Base-by-base conservation (phyloP, 371 early-diverging fungal genomes). In the Dichotomocladium elegans region DNA sequence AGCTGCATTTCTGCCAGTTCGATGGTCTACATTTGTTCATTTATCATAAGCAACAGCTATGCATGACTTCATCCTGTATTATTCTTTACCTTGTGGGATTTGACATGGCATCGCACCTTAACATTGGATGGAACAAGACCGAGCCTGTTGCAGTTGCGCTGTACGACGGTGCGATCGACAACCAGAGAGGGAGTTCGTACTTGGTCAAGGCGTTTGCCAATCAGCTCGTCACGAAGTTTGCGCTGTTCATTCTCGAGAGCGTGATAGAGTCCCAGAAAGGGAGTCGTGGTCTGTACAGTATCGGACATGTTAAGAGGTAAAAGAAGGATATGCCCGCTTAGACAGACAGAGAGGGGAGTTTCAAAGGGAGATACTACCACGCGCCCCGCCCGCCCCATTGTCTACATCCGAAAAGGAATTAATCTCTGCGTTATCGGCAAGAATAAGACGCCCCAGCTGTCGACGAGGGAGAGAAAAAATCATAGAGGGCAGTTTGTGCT, bases 41-140 rank as follows among this genome's bases (percentile, higher is more conserved):
- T 40, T 47, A 17, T 22, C 30, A 22, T 43, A 21, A 17, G 12
- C 12, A 24, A 5, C 9, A 12, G 14, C n/a, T 28, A 3, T 27
- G 15, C 21, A 14, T 45, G 14, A 45, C 1, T n/a, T 4, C n/a
- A 30, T 5, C 17, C 29, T 37, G 33, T 40, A 24, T 30, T 6
- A 7, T 17, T 19, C 24, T 17, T 17, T 66, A 74, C 74, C 64
- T 76, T 76, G 47, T 72, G 72, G n/a, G 76, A 68, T 56, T 76
- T 76, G 25, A 76, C 63, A 31, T 76, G 76, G 1, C 69, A 60
- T 25, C 76, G 65, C 8, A 70, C 54, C 46, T 68, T 67, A 25
- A 64, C 55, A 19, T 51, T 47, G 8, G 55, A 27, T 6, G 55
- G 45, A 14, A 70, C 61, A 19, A 25, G 26, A 28, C 63, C 47